These are phyloP conservation scores for Botryosphaeria dothidea DNA, from an alignment of 2,329 filamentous ascomycete genomes.

Conservation along the genomic window DNA sequence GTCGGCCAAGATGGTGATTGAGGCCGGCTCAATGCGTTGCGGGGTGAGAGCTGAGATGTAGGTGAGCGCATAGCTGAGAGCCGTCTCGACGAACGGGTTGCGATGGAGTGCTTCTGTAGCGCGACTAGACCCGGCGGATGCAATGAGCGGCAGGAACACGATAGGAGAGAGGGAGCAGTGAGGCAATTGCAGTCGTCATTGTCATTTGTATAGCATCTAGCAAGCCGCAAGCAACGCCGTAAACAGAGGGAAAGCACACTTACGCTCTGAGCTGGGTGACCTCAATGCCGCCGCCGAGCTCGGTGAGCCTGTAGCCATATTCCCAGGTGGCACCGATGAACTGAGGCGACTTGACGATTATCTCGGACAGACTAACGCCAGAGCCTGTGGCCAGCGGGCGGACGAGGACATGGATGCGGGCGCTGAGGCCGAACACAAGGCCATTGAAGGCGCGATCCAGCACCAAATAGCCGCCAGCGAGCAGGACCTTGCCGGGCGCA, in stretches of 20 bases:
- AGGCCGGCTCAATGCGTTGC: constrained; percentile 61
- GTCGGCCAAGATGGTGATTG: constrained; percentile 87
- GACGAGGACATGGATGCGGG: constrained; percentile 63
- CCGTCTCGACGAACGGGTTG: constrained; percentile 92
- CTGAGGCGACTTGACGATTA: constrained; percentile 88
- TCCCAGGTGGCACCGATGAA: constrained; percentile 86
- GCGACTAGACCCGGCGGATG: constrained; percentile 17
- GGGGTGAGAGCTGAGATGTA: constrained; percentile 64
- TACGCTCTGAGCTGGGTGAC: constrained; percentile 79
- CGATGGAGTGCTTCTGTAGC: constrained; percentile 46
- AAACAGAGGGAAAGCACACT: constrained; percentile 42
- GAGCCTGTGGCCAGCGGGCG: constrained; percentile 58
- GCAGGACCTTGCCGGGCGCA: constrained; percentile 92
- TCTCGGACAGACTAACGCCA: constrained; percentile 65
- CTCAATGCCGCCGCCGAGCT: constrained; percentile 74
- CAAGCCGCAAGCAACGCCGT: background rate
- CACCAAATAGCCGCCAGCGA: constrained; percentile 93
- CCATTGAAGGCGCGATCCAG: constrained; percentile 85
- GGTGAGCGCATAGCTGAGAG: constrained; percentile 81
- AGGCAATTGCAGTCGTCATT: background rate
- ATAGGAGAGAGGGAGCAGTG: background rate
- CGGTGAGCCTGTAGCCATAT: constrained; percentile 73
- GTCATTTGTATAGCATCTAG: constrained; percentile 2
- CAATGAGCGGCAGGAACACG: constrained; percentile 18
- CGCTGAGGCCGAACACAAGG: constrained; percentile 65